These are phyloP conservation scores for Entomophthora muscae DNA, from an alignment of 371 early-diverging fungal species.

Conservation along the genomic window DNA sequence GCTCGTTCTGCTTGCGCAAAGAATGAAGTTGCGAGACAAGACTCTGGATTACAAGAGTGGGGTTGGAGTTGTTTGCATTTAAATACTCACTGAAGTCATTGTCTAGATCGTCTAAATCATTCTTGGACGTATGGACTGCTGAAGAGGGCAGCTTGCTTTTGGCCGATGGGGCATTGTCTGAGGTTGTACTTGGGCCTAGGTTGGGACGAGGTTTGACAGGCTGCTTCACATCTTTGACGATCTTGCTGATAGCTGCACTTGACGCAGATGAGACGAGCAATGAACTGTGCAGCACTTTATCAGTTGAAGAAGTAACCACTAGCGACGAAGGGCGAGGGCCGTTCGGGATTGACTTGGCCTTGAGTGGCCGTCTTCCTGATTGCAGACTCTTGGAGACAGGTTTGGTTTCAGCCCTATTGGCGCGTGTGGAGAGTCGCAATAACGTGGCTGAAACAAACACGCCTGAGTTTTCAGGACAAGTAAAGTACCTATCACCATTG, in stretches of 20 bases:
- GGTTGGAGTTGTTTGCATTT: background rate
- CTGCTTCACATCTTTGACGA: background rate
- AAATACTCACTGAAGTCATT: background rate
- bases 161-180: background rate
- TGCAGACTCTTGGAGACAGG: background rate
- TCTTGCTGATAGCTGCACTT: too few species aligned
- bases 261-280: background rate
- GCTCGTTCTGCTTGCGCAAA: background rate
- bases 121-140: background rate
- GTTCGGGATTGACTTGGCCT: background rate
- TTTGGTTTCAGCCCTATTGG: background rate
- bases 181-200: background rate
- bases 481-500: conserved; percentile 45
- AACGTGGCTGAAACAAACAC: conserved; percentile 39
- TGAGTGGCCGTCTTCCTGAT: background rate
- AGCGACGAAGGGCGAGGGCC: background rate
- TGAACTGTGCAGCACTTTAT: background rate
- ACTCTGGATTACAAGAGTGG: background rate
- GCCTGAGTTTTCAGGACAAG: conserved; percentile 42
- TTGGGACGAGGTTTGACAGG: background rate
- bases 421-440: background rate
- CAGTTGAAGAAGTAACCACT: background rate
- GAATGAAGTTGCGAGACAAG: background rate
- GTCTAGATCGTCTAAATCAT: background rate
- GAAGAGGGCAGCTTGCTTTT: background rate